A percentile compares a stretch with the other conserved stretches of the same genome.
Evolutionary conservation across 2,329 filamentous ascomycete species (phyloP).

Genomic region (Ambrosiella xylebori): DNA sequence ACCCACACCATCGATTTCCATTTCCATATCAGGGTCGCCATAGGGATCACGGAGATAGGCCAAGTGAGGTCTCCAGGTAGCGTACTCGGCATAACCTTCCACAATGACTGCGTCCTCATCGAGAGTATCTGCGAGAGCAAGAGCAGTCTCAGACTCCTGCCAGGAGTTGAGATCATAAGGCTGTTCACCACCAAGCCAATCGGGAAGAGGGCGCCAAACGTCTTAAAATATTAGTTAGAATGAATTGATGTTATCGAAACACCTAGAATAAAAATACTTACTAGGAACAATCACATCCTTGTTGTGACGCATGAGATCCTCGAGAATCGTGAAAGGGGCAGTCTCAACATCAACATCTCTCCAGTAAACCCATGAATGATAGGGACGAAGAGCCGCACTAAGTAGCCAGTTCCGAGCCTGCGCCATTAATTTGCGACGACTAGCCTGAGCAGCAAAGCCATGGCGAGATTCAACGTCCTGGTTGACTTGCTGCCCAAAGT

Average conservation of each 20-base stretch:
- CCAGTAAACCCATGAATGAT: conserved; percentile 99
- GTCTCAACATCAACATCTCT: conserved; percentile 97
- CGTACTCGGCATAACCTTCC: conserved; percentile 96
- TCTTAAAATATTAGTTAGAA: conserved; percentile 38
- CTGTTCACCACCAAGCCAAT: conserved; percentile 97
- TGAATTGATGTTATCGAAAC: background rate
- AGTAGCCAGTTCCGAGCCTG: conserved; percentile 94
- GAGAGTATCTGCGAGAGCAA: conserved; percentile 81
- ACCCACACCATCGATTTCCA: conserved; percentile 96
- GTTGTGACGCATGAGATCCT: conserved; percentile 96
- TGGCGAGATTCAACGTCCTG: conserved; percentile 96
- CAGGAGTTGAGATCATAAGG: conserved; percentile 97
- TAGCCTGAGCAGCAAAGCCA: conserved; percentile 90
- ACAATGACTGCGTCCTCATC: conserved; percentile 98
- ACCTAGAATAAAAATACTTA: conserved; percentile 35
- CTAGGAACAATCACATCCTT: conserved; percentile 98
- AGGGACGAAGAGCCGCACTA: conserved; percentile 79
- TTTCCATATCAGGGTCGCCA: conserved; percentile 96
- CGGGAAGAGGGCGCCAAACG: conserved; percentile 94
- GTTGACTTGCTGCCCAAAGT: conserved; percentile 94
- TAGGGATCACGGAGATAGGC: conserved; percentile 94
- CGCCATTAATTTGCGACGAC: conserved; percentile 89
- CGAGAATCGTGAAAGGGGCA: conserved; percentile 86
- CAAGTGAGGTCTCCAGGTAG: conserved; percentile 92
- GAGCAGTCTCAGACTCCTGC: conserved; percentile 95